Evolutionary conservation across 2,329 filamentous ascomycete species (phyloP).

Genomic region (Colletotrichum somersetense): DNA sequence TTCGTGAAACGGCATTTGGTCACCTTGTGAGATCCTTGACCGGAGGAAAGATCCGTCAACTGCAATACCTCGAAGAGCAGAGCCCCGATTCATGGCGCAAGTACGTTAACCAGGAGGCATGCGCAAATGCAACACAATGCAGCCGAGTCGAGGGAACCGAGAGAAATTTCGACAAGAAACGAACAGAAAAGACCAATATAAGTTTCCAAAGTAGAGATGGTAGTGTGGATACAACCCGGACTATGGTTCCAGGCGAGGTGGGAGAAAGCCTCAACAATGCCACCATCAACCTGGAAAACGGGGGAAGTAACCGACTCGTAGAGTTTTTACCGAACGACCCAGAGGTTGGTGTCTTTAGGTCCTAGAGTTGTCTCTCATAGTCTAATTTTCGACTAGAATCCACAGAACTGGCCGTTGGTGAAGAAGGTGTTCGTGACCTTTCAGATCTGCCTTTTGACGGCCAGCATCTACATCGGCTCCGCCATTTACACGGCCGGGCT

Average conservation of each 20-base stretch:
- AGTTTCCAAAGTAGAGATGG: neutral
- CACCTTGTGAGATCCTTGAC: slow-evolving; percentile 3
- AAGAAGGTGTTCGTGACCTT: slow-evolving; percentile 32
- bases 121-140: neutral
- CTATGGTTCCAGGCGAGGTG: neutral
- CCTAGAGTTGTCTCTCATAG: too few species aligned
- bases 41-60: neutral
- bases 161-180: neutral
- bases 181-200: neutral
- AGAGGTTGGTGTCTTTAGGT: neutral
- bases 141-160: neutral
- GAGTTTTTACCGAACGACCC: slow-evolving; percentile 29
- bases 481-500: slow-evolving; percentile 37
- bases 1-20: slow-evolving; percentile 32
- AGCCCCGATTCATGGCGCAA: slow-evolving; percentile 10
- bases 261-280: neutral
- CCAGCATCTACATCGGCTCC: slow-evolving; percentile 32
- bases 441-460: slow-evolving; percentile 26
- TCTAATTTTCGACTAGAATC: slow-evolving; percentile 16
- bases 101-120: slow-evolving; percentile 6
- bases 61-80: slow-evolving; percentile 26
- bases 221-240: neutral
- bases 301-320: slow-evolving; percentile 1
- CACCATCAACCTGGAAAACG: slow-evolving; percentile 12
- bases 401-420: slow-evolving; percentile 13